Percentiles rank a stretch among this genome's conserved stretches.
Evolutionary conservation across 331 rosid genomes (phyloP).

Genomic region (Ulmus americana): DNA sequence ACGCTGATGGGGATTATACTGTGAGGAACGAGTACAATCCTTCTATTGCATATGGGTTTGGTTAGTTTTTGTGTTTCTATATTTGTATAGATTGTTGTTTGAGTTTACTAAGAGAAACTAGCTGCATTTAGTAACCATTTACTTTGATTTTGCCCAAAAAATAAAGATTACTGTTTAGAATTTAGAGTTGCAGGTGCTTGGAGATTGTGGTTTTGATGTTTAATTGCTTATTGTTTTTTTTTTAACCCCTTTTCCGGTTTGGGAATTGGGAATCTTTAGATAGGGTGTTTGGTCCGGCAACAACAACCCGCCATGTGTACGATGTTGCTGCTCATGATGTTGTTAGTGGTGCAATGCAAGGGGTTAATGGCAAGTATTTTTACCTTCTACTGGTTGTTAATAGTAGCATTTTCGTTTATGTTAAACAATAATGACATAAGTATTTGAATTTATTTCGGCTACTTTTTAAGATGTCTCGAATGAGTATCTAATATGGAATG

Average conservation of each 20-base stretch:
- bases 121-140: not conserved
- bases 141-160: not conserved
- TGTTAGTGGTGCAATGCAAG: slow-evolving; percentile 42
- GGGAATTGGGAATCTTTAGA: slow-evolving; percentile 21
- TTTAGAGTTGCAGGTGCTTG: not conserved
- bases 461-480: not conserved
- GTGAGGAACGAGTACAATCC: slow-evolving; percentile 69
- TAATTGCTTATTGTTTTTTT: not conserved
- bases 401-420: not conserved
- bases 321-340: slow-evolving; percentile 46
- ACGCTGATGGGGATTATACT: slow-evolving; percentile 65
- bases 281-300: slow-evolving; percentile 52
- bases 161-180: not conserved
- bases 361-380: slow-evolving; percentile 36
- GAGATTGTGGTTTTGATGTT: not conserved
- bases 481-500: not conserved
- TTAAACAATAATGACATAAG: too few species aligned
- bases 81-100: not conserved
- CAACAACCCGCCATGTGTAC: slow-evolving; percentile 46
- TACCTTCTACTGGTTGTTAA: not conserved
- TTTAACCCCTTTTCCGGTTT: not conserved
- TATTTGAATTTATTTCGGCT: not conserved
- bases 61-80: slow-evolving; percentile 32
- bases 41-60: slow-evolving; percentile 62
- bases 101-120: too few species aligned